A percentile compares a stretch with the other conserved stretches of the same genome.
Evolutionary conservation across 139 green algal genomes (phyloP).

Genomic region (Zygnema cylindricum): DNA sequence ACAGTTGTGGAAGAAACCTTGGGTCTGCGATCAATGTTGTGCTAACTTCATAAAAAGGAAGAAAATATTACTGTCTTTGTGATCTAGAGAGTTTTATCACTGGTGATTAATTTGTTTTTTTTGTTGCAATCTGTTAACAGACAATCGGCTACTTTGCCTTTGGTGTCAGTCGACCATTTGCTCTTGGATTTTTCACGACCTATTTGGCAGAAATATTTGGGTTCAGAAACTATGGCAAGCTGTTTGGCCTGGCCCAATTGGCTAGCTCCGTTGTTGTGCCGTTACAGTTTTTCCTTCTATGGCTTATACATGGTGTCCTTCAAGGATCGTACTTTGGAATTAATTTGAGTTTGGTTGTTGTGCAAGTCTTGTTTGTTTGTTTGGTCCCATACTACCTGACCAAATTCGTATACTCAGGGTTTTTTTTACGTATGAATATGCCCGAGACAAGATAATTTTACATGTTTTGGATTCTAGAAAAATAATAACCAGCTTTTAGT

Average conservation of each 20-base stretch:
- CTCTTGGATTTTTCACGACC: not conserved
- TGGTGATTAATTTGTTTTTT: too few relatives aligned
- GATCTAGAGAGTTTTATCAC: too few relatives aligned
- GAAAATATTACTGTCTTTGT: too few relatives aligned
- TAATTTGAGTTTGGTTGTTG: conserved; percentile 18
- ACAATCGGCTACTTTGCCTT: too few relatives aligned
- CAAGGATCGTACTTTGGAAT: not conserved
- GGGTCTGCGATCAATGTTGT: too few relatives aligned
- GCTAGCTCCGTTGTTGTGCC: not conserved
- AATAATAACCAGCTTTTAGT: too few relatives aligned
- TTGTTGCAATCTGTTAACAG: too few relatives aligned
- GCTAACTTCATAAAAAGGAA: too few relatives aligned
- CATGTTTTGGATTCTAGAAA: too few relatives aligned
- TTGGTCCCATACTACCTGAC: conserved; percentile 7
- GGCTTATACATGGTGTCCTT: not conserved
- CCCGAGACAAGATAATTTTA: too few relatives aligned
- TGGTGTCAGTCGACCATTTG: not conserved
- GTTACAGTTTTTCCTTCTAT: not conserved
- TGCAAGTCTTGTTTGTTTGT: not conserved
- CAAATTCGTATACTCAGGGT: not conserved
- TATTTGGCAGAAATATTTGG: conserved; percentile 17
- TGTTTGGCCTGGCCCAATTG: conserved; percentile 2
- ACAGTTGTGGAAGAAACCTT: too few relatives aligned
- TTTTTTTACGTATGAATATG: too few relatives aligned
- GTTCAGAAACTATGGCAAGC: conserved; percentile 23